phyloP scores from a whole-genome alignment of 2,329 filamentous ascomycete species.

The Microcyclospora pomicola region DNA sequence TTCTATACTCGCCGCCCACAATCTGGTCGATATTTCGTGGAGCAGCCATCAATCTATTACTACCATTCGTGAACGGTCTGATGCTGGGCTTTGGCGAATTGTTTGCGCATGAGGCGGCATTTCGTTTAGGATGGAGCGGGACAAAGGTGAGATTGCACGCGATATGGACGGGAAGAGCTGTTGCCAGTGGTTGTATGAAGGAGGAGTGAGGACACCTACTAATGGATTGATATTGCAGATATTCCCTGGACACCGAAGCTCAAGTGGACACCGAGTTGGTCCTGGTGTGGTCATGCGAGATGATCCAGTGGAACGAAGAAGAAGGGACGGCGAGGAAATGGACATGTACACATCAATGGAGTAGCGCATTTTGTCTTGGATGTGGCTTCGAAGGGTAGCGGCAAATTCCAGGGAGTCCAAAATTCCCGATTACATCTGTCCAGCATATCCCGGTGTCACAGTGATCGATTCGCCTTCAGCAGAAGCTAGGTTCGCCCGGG shows the following conservation, averaged over 20 bases:
- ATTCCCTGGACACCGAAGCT: constrained; percentile 46
- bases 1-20: constrained; percentile 81
- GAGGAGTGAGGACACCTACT: too few relatives aligned
- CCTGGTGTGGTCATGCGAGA: constrained; percentile 73
- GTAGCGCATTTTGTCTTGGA: too few relatives aligned
- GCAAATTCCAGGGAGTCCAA: too few relatives aligned
- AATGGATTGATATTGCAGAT: constrained; percentile 38
- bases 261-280: constrained; percentile 55
- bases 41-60: constrained; percentile 84
- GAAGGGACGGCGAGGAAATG: constrained; percentile 41
- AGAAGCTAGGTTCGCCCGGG: too few relatives aligned
- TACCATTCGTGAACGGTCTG: constrained; percentile 93
- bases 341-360: constrained; percentile 57
- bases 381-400: too few relatives aligned
- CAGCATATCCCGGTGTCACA: too few relatives aligned
- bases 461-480: too few relatives aligned
- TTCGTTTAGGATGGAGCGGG: constrained; percentile 79
- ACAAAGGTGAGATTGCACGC: constrained; percentile 59
- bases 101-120: constrained; percentile 91
- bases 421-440: too few relatives aligned
- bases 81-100: constrained; percentile 97
- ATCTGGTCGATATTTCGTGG: constrained; percentile 74
- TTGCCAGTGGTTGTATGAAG: too few relatives aligned
- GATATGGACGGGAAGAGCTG: neutral
- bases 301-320: constrained; percentile 43